Evolutionary conservation across 2,329 filamentous ascomycete species (phyloP).

Genomic region (Trichoderma lentiforme): DNA sequence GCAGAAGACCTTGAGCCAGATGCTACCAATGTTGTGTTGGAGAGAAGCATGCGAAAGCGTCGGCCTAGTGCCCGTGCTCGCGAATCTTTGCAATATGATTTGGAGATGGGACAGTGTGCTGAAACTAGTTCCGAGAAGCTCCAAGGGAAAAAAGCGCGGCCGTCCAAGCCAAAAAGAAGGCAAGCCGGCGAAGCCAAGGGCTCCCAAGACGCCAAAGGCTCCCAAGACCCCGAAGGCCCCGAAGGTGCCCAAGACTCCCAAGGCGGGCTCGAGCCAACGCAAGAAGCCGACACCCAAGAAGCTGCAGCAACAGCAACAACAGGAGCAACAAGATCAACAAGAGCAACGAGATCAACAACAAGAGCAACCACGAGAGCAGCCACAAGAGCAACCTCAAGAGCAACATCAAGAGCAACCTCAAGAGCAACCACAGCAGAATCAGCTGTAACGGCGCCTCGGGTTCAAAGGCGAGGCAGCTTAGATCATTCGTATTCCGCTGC

Average conservation of each 20-base stretch:
- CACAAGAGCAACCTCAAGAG: background rate
- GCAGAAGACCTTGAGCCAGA: background rate
- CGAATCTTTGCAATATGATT: constrained; percentile 2
- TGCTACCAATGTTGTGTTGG: background rate
- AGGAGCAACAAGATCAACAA: no score
- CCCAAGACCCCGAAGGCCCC: background rate
- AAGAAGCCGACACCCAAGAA: background rate
- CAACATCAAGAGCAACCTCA: background rate
- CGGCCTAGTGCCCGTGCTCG: constrained; percentile 9
- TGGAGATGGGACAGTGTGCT: constrained; percentile 3
- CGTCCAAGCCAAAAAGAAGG: background rate
- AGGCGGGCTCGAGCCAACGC: background rate
- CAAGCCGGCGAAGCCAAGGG: background rate
- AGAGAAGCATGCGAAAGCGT: constrained; percentile 3
- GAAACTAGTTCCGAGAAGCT: constrained; percentile 3
- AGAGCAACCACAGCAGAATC: background rate
- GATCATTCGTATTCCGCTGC: background rate
- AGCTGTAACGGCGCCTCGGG: background rate
- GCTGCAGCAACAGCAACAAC: background rate
- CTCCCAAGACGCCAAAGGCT: background rate
- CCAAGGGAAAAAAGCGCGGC: background rate
- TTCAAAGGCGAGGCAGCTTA: background rate
- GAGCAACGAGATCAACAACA: background rate
- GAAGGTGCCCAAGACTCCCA: background rate
- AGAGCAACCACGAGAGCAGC: background rate